Conservation (phyloP, 1,284 basidiomycete species). For the Sporisorium scitamineum region DNA sequence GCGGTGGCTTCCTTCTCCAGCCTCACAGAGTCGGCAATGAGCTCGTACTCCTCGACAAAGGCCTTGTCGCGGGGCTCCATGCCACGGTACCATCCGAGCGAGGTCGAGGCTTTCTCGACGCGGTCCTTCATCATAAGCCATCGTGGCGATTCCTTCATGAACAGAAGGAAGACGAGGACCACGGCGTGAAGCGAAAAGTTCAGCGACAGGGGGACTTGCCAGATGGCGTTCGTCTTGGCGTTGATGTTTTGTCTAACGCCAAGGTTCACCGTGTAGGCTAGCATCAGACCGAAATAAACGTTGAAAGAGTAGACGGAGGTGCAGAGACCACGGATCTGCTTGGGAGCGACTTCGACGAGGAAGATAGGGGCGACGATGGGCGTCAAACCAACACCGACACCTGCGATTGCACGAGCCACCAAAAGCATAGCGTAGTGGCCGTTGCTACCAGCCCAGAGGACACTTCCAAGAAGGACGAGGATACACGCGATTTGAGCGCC, state of each 20-base stretch:
- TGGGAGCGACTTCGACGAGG: conserved; percentile 41
- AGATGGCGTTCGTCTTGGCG: conserved; percentile 26
- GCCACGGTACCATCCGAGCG: conserved; percentile 71
- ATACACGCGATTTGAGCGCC: conserved; percentile 39
- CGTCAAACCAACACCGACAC: conserved; percentile 41
- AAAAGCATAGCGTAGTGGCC: conserved; percentile 42
- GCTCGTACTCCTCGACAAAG: conserved; percentile 44
- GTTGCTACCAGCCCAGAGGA: conserved; percentile 35
- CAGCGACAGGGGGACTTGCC: conserved; percentile 40
- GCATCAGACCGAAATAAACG: conserved; percentile 29
- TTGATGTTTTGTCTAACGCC: conserved; percentile 33
- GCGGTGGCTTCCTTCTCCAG: conserved; percentile 42
- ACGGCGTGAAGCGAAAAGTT: conserved; percentile 60
- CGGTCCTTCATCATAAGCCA: conserved; percentile 80
- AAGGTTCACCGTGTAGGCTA: conserved; percentile 21
- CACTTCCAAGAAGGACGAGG: conserved; percentile 38
- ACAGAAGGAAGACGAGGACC: conserved; percentile 70
- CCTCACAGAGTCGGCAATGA: conserved; percentile 40
- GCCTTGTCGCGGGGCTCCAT: conserved; percentile 37
- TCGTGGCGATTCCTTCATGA: conserved; percentile 81
- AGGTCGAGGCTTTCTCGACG: conserved; percentile 74
- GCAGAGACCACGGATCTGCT: conserved; percentile 52
- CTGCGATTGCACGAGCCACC: conserved; percentile 32
- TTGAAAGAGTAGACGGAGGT: conserved; percentile 47
- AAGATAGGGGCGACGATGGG: conserved; percentile 46